Evolutionary conservation across 345 rosid genomes (phyloP), one percentile per base, ranked within the genome.

Genomic region (Heritiera fomes): DNA sequence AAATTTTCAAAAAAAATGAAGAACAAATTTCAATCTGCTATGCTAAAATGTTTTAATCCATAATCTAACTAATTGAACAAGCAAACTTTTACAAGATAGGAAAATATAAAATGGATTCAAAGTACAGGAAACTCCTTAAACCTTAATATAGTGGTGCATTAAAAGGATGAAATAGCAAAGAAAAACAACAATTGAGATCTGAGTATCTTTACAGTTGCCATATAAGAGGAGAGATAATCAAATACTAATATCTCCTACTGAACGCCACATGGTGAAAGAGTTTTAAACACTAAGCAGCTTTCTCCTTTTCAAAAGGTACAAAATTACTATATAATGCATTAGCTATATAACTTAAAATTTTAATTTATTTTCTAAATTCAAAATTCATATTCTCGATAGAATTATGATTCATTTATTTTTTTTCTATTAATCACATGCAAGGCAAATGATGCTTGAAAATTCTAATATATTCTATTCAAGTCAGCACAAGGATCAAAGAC

Each of bases 101-200:
- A 45, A 75, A 75, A 45, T 12, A 60, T 60, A 75, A 60, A 75
- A 59, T 61, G 28, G n/a, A 60, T 60, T 12, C 56, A 58, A 59
- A 71, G 18, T 14, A 15, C 30, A 52, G 58, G 61, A 50, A 52
- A 50, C 43, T 53, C 30, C 61, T 52, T 30, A 15, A 9, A 71
- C 61, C 75, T 32, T 52, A 7, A 10, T 23, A 73, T 38, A 11
- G 32, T 34, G 50, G 63, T 9, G 50, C 34, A 40, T 5, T 73
- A 73, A 38, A 50, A 73, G 62, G 34, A 73, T 10, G 64, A 55
- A 38, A 73, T 53, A 23, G 62, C 17, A 43, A 55, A 67, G 45
- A 20, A n/a, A 73, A 73, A 34, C 30, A 52, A 17, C 32, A 71
- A 50, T 17, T 73, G 59, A 28, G 13, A 73, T 55, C 49, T 55